phyloP scores from a whole-genome alignment of 129 eudicot species.

The Flaveria brownii region DNA sequence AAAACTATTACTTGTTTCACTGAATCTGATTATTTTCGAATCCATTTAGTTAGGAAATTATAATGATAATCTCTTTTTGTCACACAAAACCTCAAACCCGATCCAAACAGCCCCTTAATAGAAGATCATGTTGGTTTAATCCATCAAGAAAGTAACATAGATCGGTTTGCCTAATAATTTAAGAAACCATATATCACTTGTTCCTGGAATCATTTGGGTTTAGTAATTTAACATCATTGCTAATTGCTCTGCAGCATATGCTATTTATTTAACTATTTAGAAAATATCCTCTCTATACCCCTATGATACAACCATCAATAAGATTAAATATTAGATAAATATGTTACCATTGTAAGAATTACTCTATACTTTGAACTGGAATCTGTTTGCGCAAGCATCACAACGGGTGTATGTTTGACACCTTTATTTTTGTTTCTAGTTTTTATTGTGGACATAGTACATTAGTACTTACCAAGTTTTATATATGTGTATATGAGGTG shows the following conservation, averaged over 20 bases:
- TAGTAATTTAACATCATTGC: conserved; percentile 6
- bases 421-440: not conserved
- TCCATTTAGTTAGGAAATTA: not conserved
- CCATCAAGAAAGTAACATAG: conserved; percentile 20
- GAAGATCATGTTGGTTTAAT: conserved; percentile 3
- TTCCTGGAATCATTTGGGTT: not conserved
- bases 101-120: not conserved
- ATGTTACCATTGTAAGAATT: conserved; percentile 11
- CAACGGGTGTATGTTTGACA: not conserved
- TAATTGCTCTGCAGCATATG: not conserved
- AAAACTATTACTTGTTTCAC: not conserved
- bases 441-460: conserved; percentile 19
- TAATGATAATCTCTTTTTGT: not conserved
- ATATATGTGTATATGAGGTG: conserved; percentile 30
- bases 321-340: not conserved
- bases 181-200: not conserved
- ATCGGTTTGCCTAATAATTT: not conserved
- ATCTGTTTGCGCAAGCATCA: not conserved
- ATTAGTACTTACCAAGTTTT: conserved; percentile 16
- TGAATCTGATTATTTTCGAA: conserved; percentile 2
- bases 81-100: not conserved
- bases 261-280: not conserved
- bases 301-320: conserved; percentile 12
- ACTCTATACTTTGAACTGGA: not conserved
- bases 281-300: not conserved